phyloP scores from a whole-genome alignment of 2,329 filamentous ascomycete genomes.

The Xylariales sp. region DNA sequence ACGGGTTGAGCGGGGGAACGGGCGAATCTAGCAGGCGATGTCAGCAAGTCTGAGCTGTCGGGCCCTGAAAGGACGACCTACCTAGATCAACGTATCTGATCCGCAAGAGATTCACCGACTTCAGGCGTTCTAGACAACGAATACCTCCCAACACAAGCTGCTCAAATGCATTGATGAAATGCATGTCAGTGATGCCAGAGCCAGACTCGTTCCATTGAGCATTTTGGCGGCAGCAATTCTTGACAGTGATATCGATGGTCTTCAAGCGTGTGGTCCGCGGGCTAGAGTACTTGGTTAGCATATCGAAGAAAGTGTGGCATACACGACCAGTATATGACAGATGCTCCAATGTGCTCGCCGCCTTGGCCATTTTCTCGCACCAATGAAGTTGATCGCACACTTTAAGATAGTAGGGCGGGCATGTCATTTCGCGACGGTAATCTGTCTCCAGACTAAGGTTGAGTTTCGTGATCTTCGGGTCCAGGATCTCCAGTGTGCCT shows the following conservation, averaged over 20 bases:
- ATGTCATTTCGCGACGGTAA: conserved; percentile 59
- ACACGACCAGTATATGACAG: conserved; percentile 69
- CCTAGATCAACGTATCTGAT: conserved; percentile 72
- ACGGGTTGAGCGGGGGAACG: conserved; percentile 66
- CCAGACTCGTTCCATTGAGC: conserved; percentile 56
- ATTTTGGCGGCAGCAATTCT: conserved; percentile 63
- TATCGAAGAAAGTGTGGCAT: conserved; percentile 64
- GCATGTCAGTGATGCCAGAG: conserved; percentile 66
- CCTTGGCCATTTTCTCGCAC: conserved; percentile 57
- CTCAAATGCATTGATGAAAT: conserved; percentile 69
- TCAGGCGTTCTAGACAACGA: conserved; percentile 53
- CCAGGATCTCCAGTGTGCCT: conserved; percentile 54
- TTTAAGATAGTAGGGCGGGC: conserved; percentile 57
- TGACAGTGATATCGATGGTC: conserved; percentile 67
- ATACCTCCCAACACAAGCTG: conserved; percentile 61
- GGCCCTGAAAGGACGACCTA: conserved; percentile 29
- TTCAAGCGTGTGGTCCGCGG: conserved; percentile 49
- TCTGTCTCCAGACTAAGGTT: conserved; percentile 69
- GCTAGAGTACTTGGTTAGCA: conserved; percentile 46
- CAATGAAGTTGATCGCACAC: conserved; percentile 58
- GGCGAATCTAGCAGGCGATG: conserved; percentile 53
- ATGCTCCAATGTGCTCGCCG: conserved; percentile 59
- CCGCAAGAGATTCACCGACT: conserved; percentile 57
- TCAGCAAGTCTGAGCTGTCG: conserved; percentile 14
- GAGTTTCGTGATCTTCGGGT: conserved; percentile 55